Conservation (phyloP, 2,329 filamentous ascomycete genomes). For the Colletotrichum sp. region DNA sequence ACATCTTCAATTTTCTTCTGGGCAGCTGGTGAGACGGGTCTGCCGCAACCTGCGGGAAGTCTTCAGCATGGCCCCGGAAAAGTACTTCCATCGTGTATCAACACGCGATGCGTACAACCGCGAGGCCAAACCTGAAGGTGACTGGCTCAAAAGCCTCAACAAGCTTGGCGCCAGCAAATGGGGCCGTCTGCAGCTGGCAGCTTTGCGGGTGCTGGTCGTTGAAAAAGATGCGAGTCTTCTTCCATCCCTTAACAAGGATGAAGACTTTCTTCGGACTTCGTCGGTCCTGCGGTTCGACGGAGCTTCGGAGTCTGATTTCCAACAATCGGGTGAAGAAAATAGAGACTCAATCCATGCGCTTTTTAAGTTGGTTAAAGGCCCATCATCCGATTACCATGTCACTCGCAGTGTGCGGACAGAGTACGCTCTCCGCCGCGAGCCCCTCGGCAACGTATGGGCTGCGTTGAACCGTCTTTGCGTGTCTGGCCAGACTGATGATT, state of each 20-base stretch:
- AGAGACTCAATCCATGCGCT: neutral
- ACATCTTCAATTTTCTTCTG: neutral
- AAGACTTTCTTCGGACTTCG: neutral
- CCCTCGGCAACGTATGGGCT: neutral
- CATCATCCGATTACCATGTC: neutral
- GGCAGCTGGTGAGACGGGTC: neutral
- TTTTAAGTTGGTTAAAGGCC: neutral
- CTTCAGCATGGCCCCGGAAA: neutral
- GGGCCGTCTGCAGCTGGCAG: neutral
- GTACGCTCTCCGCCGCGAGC: neutral
- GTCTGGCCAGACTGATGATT: neutral
- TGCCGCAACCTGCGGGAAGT: neutral
- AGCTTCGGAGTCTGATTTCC: neutral
- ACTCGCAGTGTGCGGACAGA: neutral
- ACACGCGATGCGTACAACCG: neutral
- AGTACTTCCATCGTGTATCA: neutral
- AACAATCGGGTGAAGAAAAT: neutral
- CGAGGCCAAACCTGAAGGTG: neutral
- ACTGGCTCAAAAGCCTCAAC: neutral
- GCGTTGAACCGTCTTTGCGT: neutral
- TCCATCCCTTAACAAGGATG: neutral
- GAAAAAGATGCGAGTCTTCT: neutral
- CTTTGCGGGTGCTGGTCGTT: neutral
- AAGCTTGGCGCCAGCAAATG: neutral
- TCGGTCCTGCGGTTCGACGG: neutral